These are phyloP conservation scores for Gyrodon lividus DNA, from an alignment of 768 basidiomycete species.

Conservation along the genomic window DNA sequence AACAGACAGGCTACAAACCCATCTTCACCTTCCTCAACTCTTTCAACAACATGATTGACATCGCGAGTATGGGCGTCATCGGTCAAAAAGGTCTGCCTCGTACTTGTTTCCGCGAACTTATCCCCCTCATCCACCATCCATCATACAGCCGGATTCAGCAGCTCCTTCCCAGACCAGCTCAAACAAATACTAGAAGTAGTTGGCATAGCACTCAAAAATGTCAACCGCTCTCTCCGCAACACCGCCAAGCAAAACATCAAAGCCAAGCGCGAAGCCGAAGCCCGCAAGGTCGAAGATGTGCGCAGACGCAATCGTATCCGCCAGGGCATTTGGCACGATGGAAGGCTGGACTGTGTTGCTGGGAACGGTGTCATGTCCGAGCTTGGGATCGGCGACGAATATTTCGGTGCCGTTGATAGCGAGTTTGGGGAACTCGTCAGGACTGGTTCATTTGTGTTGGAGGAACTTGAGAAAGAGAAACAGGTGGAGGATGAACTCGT, in stretches of 20 bases:
- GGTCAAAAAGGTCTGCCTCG: constrained; percentile 77
- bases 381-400: constrained; percentile 80
- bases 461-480: constrained; percentile 26
- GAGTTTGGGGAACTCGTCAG: constrained; percentile 15
- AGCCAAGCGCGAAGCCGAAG: constrained; percentile 36
- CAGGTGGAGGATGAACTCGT: constrained; percentile 32
- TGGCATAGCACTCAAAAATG: constrained; percentile 64
- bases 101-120: not conserved
- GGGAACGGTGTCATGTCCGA: constrained; percentile 88
- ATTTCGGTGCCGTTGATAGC: constrained; percentile 38
- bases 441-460: constrained; percentile 9
- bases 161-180: constrained; percentile 77
- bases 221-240: constrained; percentile 50
- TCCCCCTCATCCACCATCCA: not conserved
- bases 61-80: constrained; percentile 92
- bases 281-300: constrained; percentile 37
- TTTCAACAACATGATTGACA: constrained; percentile 78
- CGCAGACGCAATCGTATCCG: constrained; percentile 47
- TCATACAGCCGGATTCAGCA: constrained; percentile 72
- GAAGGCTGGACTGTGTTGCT: constrained; percentile 77
- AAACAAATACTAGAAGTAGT: constrained; percentile 83
- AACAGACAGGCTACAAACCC: constrained; percentile 87
- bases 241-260: constrained; percentile 41
- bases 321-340: constrained; percentile 81
- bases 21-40: constrained; percentile 84